Evolutionary conservation across 2,329 filamentous ascomycete species (phyloP).

Genomic region (Pestalotiopsis sp.): DNA sequence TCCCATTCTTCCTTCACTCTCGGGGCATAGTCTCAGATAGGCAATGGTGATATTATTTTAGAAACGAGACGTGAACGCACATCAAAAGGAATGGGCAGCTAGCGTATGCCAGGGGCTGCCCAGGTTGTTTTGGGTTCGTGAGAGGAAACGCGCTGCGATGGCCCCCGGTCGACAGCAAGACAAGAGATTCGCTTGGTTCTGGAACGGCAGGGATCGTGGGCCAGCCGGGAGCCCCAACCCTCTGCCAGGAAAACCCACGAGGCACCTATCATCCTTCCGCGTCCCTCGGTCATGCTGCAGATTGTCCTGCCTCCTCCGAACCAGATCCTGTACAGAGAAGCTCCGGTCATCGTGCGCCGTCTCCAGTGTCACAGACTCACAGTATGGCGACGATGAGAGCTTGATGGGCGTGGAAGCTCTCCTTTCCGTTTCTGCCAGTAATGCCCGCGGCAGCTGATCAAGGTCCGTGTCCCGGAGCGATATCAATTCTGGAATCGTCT

Average conservation of each 20-base stretch:
- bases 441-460: neutral
- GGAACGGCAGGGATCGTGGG: no score
- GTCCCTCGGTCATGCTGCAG: neutral
- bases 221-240: no score
- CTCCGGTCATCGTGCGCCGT: neutral
- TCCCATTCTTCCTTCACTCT: neutral
- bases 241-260: neutral
- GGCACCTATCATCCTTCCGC: neutral
- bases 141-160: conserved; percentile 29
- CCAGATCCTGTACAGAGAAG: neutral
- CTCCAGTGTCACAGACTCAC: neutral
- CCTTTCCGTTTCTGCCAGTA: neutral
- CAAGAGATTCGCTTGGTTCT: no score
- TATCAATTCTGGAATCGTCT: neutral
- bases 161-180: no score
- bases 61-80: neutral
- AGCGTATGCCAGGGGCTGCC: conserved; percentile 17
- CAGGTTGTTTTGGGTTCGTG: conserved; percentile 29
- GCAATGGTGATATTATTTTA: neutral
- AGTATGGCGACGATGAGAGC: neutral
- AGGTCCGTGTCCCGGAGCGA: neutral
- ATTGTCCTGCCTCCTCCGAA: neutral
- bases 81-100: neutral
- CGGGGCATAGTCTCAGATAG: neutral
- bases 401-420: neutral